Conservation (phyloP, 108 stramenopile genomes). For the Craspedostauros australis region DNA sequence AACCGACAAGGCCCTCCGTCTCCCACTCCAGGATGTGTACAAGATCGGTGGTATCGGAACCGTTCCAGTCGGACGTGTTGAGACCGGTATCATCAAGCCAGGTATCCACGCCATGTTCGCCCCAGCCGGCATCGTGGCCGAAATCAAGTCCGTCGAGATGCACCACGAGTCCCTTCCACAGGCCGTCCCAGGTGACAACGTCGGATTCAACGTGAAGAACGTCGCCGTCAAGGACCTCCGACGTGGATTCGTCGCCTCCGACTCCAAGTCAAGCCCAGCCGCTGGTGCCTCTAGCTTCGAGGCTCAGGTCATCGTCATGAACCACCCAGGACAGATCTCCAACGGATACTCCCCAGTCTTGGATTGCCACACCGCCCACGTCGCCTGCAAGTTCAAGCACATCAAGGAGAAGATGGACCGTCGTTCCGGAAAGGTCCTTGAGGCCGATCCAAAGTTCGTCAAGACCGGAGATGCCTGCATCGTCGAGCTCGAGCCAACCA, state of each 20-base stretch:
- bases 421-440: slow-evolving; percentile 78
- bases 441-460: slow-evolving; percentile 83
- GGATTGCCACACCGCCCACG: slow-evolving; percentile 94
- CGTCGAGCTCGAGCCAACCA: slow-evolving; percentile 81
- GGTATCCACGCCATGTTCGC: slow-evolving; percentile 83
- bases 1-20: slow-evolving; percentile 90
- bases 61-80: slow-evolving; percentile 92
- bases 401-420: slow-evolving; percentile 93
- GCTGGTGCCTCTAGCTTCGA: slow-evolving; percentile 54
- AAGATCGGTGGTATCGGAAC: slow-evolving; percentile 94
- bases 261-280: slow-evolving; percentile 67
- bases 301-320: slow-evolving; percentile 93
- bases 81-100: slow-evolving; percentile 90
- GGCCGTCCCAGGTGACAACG: slow-evolving; percentile 90
- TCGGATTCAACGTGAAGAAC: slow-evolving; percentile 94
- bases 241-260: slow-evolving; percentile 87
- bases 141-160: slow-evolving; percentile 93
- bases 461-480: slow-evolving; percentile 89
- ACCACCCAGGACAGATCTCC: slow-evolving; percentile 90
- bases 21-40: slow-evolving; percentile 95
- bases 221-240: slow-evolving; percentile 85
- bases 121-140: slow-evolving; percentile 67
- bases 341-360: slow-evolving; percentile 90
- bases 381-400: slow-evolving; percentile 82
- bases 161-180: slow-evolving; percentile 83